Percentiles rank a stretch among this genome's conserved stretches.
Conservation (phyloP, 169 alveolate species). For the Plasmodium ovale region DNA sequence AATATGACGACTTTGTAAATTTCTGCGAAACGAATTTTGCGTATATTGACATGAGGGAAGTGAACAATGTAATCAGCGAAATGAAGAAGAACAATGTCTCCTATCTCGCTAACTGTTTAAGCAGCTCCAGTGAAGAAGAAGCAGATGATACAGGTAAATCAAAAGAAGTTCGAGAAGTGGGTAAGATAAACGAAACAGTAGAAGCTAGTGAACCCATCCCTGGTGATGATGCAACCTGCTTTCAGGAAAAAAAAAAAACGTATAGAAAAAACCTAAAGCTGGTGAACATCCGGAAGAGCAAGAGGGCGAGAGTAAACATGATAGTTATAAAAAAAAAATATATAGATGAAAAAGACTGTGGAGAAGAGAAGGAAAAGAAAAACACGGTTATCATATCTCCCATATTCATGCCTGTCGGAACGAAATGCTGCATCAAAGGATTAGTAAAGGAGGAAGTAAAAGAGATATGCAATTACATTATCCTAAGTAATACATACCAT, state of each 20-base stretch:
- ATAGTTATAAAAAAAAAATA: slow-evolving; percentile 48
- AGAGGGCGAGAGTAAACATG: slow-evolving; percentile 50
- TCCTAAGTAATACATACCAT: slow-evolving; percentile 98
- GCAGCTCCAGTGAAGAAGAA: slow-evolving; percentile 48
- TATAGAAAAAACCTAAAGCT: slow-evolving; percentile 78
- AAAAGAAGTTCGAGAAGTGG: too few species aligned
- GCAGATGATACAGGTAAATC: not conserved
- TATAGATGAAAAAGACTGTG: not conserved
- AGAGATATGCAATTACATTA: slow-evolving; percentile 81
- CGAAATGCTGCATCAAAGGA: slow-evolving; percentile 95
- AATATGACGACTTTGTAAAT: slow-evolving; percentile 21
- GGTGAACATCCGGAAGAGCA: slow-evolving; percentile 77
- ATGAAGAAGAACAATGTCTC: not conserved
- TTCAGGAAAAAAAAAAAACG: slow-evolving; percentile 2
- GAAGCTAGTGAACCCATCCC: not conserved
- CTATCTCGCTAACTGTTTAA: slow-evolving; percentile 21
- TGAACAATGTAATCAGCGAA: not conserved
- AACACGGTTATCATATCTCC: slow-evolving; percentile 98
- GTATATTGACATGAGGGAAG: slow-evolving; percentile 26
- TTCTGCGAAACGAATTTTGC: slow-evolving; percentile 36
- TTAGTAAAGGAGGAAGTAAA: slow-evolving; percentile 77
- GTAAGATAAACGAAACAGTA: not conserved
- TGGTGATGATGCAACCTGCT: not conserved
- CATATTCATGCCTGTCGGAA: slow-evolving; percentile 99
- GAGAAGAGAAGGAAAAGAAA: slow-evolving; percentile 92